A percentile compares a stretch with the other conserved stretches of the same genome.
phyloP scores from a whole-genome alignment of 768 basidiomycete species.

The Chalciporus piperatus region DNA sequence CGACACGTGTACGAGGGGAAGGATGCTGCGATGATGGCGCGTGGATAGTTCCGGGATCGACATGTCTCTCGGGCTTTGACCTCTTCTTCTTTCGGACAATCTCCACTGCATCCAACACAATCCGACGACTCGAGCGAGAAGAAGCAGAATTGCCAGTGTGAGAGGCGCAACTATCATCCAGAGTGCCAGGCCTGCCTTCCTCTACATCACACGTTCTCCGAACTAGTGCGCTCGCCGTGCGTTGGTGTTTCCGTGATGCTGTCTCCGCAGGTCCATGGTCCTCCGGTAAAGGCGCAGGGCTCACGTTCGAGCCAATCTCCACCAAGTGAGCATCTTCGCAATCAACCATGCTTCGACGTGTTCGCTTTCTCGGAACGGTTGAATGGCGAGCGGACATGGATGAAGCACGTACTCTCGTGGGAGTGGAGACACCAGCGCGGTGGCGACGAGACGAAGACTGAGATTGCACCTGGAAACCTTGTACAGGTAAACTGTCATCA shows the following conservation, averaged over 20 bases:
- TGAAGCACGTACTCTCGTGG: no score
- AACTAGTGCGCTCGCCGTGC: neutral
- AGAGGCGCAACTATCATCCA: neutral
- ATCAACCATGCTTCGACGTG: neutral
- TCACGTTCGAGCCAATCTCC: no score
- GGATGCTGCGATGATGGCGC: neutral
- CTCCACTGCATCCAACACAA: constrained; percentile 18
- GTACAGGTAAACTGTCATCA: no score
- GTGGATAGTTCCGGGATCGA: neutral
- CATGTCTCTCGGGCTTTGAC: no score
- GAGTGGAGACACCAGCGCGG: no score
- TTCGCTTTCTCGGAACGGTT: no score
- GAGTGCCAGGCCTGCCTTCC: neutral
- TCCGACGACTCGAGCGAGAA: neutral
- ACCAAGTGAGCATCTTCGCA: no score
- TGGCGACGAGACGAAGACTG: no score
- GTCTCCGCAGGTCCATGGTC: neutral
- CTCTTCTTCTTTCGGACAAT: constrained; percentile 5
- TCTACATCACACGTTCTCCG: neutral
- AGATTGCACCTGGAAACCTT: no score
- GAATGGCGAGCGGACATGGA: no score
- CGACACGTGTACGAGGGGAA: no score
- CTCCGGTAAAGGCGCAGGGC: no score
- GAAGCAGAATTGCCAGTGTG: neutral
- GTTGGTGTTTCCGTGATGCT: neutral